Evolutionary conservation across 305 asterid species (phyloP), one percentile per base, ranked within the genome.

Genomic region (Solanum aculeatissimum): DNA sequence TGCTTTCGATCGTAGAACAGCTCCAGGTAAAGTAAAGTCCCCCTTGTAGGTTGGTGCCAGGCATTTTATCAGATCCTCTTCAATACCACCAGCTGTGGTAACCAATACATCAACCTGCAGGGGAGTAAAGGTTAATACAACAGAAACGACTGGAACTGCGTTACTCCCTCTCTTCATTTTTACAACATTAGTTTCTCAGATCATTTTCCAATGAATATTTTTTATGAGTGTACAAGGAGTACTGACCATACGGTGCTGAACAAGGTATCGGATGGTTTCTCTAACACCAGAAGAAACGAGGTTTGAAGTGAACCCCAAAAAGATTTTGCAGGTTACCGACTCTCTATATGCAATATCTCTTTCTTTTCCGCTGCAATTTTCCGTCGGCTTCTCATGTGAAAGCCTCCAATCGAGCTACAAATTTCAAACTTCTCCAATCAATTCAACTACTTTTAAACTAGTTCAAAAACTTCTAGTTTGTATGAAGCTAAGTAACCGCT

Each of bases 31-130:
- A 86, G 97, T 91, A 89, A 97, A 95, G 27, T 91, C 95, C 11
- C 98, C 99, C 84, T 92, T 92, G 86, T 90, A 97, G 29, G 98
- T 95, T 29, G 97, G 98, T 32, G 97, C 99, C 66, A 97, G 96
- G 89, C 99, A 95, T 89, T 97, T 95, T 84, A 97, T 96, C 47
- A 97, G 97, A 91, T 97, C 98, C 89, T 97, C 98, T 87, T 97
- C 98, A 16, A 97, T 88, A 89, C 99, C 98, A 71, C 99, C 99
- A 27, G 99, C 97, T 13, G 99, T 97, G 11, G 99, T 94, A 60
- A 97, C 98, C 83, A 97, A 88, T 10, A 95, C 98, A 86, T 94
- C 98, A 77, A 97, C 95, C 98, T 97, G 90, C 88, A 90, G 45
- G 38, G 3, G 32, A 29, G n/a, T n/a, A n/a, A n/a, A n/a, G n/a